Base-by-base conservation (phyloP, 148 eudicot genomes). In the Amaranthus cruentus region DNA sequence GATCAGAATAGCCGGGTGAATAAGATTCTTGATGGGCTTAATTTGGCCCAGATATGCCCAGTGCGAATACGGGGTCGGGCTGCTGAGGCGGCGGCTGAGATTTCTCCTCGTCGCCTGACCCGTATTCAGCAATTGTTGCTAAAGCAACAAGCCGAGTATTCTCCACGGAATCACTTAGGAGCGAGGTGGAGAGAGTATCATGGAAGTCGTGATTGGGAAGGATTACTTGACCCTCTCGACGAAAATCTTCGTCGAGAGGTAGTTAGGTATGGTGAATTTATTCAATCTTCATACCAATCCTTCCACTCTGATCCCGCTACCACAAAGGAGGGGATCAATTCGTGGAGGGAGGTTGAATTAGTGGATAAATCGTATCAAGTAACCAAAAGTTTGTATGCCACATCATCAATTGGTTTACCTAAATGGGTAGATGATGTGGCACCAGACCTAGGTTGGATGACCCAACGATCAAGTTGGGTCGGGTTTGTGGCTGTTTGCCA, bases 361-460 rank as follows among this genome's bases (percentile, higher is more conserved):
- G 88, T 89, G 0, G 99, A 96, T 59, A 80, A 82, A 69, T 79
- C 95, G 0, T 96, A 90, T 14, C 77, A 60, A 73, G 92, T 96
- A 57, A 96, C 99, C 0, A 90, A 90, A 67, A 84, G 76, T 58
- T 80, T 96, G 0, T 96, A 96, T 53, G 96, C 92, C 73, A 96
- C 99, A 3, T 91, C 99, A 2, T 88, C 96, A 0, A 64, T 96
- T 6, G 96, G 97, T 28, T 43, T 96, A 64, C 99, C 99, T 0
- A 85, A 83, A 55, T 96, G 97, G 99, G 90, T 92, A 6, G 99
- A 96, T 59, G 88, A 96, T 6, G 91, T 89, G 79, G 99, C 96
- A 1, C 99, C 99, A 3, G 99, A 95, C 56, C 96, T 91, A 11
- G 94, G 96, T 43, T 96, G 99, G 99, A 96, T 96, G 95, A 96